Base-by-base conservation (phyloP, 805 yeast species). In the Metschnikowia gelsemii region DNA sequence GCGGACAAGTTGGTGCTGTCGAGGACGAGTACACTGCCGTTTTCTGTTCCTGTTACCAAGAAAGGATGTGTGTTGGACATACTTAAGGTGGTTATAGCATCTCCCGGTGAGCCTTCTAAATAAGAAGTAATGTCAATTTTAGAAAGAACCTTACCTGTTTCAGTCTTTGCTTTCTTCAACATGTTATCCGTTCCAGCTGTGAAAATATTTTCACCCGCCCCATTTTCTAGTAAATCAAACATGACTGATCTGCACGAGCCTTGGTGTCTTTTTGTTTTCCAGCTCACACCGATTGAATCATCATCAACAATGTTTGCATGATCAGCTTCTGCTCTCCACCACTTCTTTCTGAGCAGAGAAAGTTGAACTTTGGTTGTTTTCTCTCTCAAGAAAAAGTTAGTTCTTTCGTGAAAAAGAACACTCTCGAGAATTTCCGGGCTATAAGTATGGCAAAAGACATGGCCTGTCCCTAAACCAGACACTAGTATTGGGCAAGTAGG, bases 181-280 rank as follows among this genome's bases (percentile, higher is more conserved):
- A 86, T 77, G 34, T 78, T 77, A 48, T 91, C 99, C 0, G 85
- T 75, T 0, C 98, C 98, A 14, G 81, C 79, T 0, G 95, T 73
- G 54, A 70, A 86, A 0, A 89, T 39, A 42, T 62, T 61, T 22
- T 74, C 73, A 2, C 88, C 88, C 4, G 59, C 49, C 2, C 64
- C 58, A 14, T 47, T 42, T 32, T 59, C 66, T 1, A 75, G 68
- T 3, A 80, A 77, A 45, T 81, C 86, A 59, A 87, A 82, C 6
- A 78, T 66, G 2, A 87, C 66, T 3, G 84, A 78, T 31, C 99
- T 68, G 46, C 95, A 87, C 49, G 95, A 83, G 1, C 88, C 90
- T 60, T 88, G 89, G 58, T 91, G 98, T 58, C 98, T 76, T 55
- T 79, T 86, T 0, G 97, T 90, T 41, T 83, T 78, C 99, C 99